phyloP scores from a whole-genome alignment of 164 flowering plant genomes.

The Vitis vinifera region ASM3070453v1 NC_081813.1:20438501-20439000 shows the following conservation, averaged over 20 bases:
- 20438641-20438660: slow-evolving; percentile 9
- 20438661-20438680: slow-evolving; percentile 8
- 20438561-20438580: neutral
- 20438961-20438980: no score
- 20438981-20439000: no score
- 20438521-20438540: slow-evolving; percentile 6
- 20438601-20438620: neutral
- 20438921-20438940: no score
- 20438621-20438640: slow-evolving; percentile 3
- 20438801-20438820: slow-evolving; percentile 4
- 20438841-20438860: no score
- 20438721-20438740: slow-evolving; percentile 7
- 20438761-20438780: slow-evolving; percentile 4
- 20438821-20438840: neutral
- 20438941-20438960: no score
- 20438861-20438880: no score
- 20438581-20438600: no score
- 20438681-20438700: slow-evolving; percentile 12
- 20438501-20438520: slow-evolving; percentile 5
- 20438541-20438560: slow-evolving; percentile 8
- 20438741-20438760: slow-evolving; percentile 9
- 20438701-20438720: slow-evolving; percentile 13
- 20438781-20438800: slow-evolving; percentile 4
- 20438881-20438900: no score
- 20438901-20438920: no score